Conservation (phyloP, 1,139 yeast genomes). For the Scheffersomyces cryptocercus region DNA sequence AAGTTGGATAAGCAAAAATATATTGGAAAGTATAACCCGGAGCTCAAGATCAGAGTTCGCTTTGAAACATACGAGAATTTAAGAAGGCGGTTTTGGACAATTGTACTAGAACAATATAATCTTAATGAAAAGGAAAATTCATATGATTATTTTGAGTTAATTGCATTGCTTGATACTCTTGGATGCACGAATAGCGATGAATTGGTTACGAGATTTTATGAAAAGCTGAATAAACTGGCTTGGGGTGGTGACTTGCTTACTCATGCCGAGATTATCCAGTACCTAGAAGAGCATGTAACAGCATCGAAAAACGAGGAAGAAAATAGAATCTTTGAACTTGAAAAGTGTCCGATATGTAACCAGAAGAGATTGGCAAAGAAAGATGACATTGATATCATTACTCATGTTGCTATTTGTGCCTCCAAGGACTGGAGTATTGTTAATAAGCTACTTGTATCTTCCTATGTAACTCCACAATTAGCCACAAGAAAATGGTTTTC, state of each 20-base stretch:
- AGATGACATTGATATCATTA: conserved; percentile 67
- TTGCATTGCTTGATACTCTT: conserved; percentile 59
- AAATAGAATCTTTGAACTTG: conserved; percentile 55
- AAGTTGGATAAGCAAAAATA: conserved; percentile 33
- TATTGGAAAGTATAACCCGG: conserved; percentile 50
- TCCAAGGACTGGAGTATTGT: conserved; percentile 76
- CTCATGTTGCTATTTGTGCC: conserved; percentile 87
- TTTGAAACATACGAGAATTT: conserved; percentile 69
- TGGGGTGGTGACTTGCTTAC: conserved; percentile 61
- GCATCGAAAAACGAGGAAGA: conserved; percentile 17
- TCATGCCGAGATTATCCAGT: conserved; percentile 57
- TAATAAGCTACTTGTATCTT: conserved; percentile 62
- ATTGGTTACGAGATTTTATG: conserved; percentile 47
- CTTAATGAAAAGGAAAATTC: conserved; percentile 37
- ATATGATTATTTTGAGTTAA: conserved; percentile 57
- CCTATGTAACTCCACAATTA: conserved; percentile 76
- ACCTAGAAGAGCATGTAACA: conserved; percentile 43
- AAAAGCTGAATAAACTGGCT: conserved; percentile 38
- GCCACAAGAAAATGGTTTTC: conserved; percentile 92
- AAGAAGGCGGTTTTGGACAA: conserved; percentile 70
- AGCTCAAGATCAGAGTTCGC: conserved; percentile 58
- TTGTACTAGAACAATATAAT: conserved; percentile 58
- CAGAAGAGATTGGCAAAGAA: conserved; percentile 58
- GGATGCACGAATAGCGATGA: conserved; percentile 59
- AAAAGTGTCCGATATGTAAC: conserved; percentile 76